These are phyloP conservation scores for Kurtzmaniella quercitrusa DNA, from an alignment of 1,139 yeast genomes.

Conservation along the genomic window DNA sequence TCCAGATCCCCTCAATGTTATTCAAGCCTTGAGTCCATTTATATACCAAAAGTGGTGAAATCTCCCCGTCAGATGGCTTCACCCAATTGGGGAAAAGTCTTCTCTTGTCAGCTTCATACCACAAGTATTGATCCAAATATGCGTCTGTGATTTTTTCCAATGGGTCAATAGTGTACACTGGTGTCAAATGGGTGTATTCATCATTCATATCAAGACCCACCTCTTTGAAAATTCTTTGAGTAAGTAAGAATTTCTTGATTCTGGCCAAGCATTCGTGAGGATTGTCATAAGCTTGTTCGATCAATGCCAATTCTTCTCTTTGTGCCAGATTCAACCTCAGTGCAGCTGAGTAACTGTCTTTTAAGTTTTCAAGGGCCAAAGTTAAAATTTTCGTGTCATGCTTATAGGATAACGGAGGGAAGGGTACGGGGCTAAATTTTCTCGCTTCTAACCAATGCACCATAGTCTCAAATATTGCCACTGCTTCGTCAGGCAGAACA, in stretches of 20 bases:
- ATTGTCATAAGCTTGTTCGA: slow-evolving; percentile 94
- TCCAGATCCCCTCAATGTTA: slow-evolving; percentile 77
- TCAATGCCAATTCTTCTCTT: slow-evolving; percentile 86
- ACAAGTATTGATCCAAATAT: slow-evolving; percentile 87
- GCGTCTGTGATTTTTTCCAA: slow-evolving; percentile 96
- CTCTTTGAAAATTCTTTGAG: slow-evolving; percentile 91
- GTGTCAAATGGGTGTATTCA: slow-evolving; percentile 75
- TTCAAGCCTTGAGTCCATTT: slow-evolving; percentile 97
- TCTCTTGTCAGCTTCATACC: slow-evolving; percentile 93
- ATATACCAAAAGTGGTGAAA: slow-evolving; percentile 86
- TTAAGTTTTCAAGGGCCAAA: slow-evolving; percentile 82
- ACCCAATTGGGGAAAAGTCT: slow-evolving; percentile 93
- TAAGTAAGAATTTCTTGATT: slow-evolving; percentile 73
- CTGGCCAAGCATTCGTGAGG: slow-evolving; percentile 91
- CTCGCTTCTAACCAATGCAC: slow-evolving; percentile 91
- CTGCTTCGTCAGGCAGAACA: slow-evolving; percentile 84
- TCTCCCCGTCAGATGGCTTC: slow-evolving; percentile 91
- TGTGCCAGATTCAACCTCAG: slow-evolving; percentile 73
- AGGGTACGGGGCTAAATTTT: slow-evolving; percentile 82
- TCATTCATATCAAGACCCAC: slow-evolving; percentile 90
- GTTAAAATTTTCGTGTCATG: slow-evolving; percentile 90
- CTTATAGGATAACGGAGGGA: slow-evolving; percentile 88
- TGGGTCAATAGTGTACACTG: slow-evolving; percentile 86
- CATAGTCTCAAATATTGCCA: slow-evolving; percentile 78
- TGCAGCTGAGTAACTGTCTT: slow-evolving; percentile 79